Base-by-base conservation (phyloP, 2,329 filamentous ascomycete genomes). In the Apiospora sp. region DNA sequence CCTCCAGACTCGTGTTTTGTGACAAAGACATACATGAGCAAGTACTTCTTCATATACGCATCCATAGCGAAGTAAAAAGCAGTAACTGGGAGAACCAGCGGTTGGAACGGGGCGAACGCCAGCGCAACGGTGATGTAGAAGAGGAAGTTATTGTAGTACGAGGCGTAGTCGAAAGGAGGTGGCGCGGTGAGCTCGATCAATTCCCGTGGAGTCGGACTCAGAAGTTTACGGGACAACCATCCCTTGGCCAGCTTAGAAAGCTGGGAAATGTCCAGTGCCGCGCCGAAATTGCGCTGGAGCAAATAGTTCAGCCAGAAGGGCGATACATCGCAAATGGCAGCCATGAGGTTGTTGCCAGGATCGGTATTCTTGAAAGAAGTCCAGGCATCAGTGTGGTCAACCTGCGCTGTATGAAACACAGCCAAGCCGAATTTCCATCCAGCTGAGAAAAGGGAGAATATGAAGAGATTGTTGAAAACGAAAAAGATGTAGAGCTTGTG, bases 1-100 rank as follows among this genome's bases (percentile, higher is more conserved):
- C 96, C 96, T 10, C 95, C 96, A 0, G 95, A 98, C 80, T 99
- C 96, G 41, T 93, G 98, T 86, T 98, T 99, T 67, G 96, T 99
- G 75, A 97, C 90, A 80, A 98, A 98, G 75, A 98, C 93, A 83
- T 99, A 98, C 76, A 98, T 88, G 51, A 98, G 85, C 67, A 98
- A 86, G 80, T 99, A 99, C 84, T 98, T 98, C 88, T 98, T 98
- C 80, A 98, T 87, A 83, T 92, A 94, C 4, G 92, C 92, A 81
- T 99, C 96, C 69, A 99, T 86, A 69, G 86, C 85, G 82, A 98
- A 98, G 87, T 98, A 99, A 46, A 98, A 84, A 1, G 95, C 95
- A 0, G 94, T 94, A 51, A 97, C 93, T 0, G 94, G 91, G 10
- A 99, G 87, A 1, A 96, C 93, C 37, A 98, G 87, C 0, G 96